These are phyloP conservation scores for Botrytis aclada DNA, from an alignment of 2,329 filamentous ascomycete species.

Conservation along the genomic window DNA sequence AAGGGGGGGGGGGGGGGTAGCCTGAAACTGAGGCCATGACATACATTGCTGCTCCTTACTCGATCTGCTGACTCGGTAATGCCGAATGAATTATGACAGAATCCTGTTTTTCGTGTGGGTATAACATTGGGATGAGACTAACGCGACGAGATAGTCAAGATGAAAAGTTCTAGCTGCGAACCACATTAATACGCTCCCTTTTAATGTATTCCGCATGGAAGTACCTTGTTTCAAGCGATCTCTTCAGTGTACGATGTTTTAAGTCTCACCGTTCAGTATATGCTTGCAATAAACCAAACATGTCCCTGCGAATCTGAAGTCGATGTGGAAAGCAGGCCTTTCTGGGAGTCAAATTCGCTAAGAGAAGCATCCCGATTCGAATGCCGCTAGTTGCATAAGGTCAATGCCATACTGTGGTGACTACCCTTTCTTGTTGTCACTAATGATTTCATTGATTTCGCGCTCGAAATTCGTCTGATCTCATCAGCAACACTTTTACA, in stretches of 20 bases:
- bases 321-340: not conserved
- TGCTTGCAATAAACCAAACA: fast-evolving
- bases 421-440: fast-evolving
- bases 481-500: not conserved
- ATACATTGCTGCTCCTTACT: not conserved
- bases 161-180: not conserved
- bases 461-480: not conserved
- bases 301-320: not conserved
- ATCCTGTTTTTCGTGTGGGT: not conserved
- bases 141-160: not conserved
- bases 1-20: not conserved
- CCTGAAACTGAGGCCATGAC: not conserved
- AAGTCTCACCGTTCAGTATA: too few relatives aligned
- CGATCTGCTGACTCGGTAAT: not conserved
- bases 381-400: not conserved
- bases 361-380: not conserved
- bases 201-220: not conserved
- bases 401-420: not conserved
- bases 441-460: not conserved
- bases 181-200: not conserved
- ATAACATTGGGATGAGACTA: not conserved
- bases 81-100: too few relatives aligned
- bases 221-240: too few relatives aligned
- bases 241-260: not conserved
- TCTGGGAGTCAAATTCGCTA: not conserved